Percentiles rank a stretch among this genome's conserved stretches.
Evolutionary conservation across 2,329 filamentous ascomycete genomes (phyloP).

Genomic region (Diaporthe helianthi): DNA sequence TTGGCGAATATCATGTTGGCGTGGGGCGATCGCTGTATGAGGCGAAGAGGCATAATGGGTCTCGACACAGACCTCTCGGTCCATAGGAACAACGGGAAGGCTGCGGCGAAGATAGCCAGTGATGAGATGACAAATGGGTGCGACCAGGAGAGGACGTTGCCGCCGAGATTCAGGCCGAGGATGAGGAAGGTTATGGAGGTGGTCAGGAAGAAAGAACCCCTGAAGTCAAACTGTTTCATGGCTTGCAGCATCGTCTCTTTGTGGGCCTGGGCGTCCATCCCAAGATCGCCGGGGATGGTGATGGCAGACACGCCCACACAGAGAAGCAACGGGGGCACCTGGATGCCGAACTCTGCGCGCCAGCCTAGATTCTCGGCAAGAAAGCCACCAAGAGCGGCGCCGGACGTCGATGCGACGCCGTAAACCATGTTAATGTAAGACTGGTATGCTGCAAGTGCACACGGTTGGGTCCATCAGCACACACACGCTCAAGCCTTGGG

Average conservation of each 20-base stretch:
- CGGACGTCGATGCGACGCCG: conserved; percentile 64
- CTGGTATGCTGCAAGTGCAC: conserved; percentile 68
- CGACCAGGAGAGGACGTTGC: conserved; percentile 68
- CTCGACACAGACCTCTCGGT: conserved; percentile 57
- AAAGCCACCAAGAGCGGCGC: conserved; percentile 73
- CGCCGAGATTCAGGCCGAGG: conserved; percentile 67
- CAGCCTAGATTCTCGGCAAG: conserved; percentile 76
- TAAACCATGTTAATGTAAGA: conserved; percentile 72
- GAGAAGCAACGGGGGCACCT: conserved; percentile 59
- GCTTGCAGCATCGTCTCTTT: conserved; percentile 54
- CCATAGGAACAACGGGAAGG: conserved; percentile 59
- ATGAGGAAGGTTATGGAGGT: conserved; percentile 63
- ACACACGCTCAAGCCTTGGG: not conserved
- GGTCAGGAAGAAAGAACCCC: conserved; percentile 61
- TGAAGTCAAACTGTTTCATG: conserved; percentile 63
- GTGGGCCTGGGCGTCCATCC: conserved; percentile 51
- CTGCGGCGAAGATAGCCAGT: conserved; percentile 54
- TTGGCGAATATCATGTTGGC: conserved; percentile 65
- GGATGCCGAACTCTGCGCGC: conserved; percentile 74
- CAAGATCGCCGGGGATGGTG: conserved; percentile 59
- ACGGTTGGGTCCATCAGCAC: not conserved
- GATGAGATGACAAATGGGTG: conserved; percentile 64
- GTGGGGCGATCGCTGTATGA: conserved; percentile 58
- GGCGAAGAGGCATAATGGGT: conserved; percentile 66
- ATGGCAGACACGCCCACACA: conserved; percentile 54